Percentiles rank a stretch among this genome's conserved stretches.
Conservation (phyloP, 495 filamentous ascomycete genomes). For the Pseudoneurospora amorphoporcata region DNA sequence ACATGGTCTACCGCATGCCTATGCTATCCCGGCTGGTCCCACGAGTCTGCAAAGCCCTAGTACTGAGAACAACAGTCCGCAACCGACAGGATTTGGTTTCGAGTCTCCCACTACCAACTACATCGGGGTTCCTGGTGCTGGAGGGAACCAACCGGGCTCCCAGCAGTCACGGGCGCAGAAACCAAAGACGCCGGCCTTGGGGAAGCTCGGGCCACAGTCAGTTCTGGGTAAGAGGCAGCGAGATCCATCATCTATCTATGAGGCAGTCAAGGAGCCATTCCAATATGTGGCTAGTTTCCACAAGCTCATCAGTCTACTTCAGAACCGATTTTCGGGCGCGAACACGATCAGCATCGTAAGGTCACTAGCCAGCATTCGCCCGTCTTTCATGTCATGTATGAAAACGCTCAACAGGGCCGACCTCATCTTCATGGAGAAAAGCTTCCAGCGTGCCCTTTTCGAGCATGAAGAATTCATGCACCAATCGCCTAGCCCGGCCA, state of each 20-base stretch:
- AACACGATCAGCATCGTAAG: constrained; percentile 72
- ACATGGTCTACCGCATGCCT: constrained; percentile 41
- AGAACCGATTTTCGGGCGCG: constrained; percentile 59
- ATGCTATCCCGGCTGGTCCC: constrained; percentile 38
- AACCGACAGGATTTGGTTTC: constrained; percentile 32
- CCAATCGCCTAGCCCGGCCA: constrained; percentile 74
- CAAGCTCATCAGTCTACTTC: constrained; percentile 69
- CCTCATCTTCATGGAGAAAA: constrained; percentile 94
- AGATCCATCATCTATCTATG: constrained; percentile 79
- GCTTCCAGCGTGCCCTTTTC: constrained; percentile 82
- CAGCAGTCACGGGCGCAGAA: constrained; percentile 21
- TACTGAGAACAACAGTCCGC: constrained; percentile 41
- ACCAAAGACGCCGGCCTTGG: constrained; percentile 27
- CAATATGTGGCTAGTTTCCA: constrained; percentile 86
- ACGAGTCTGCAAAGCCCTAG: constrained; percentile 38
- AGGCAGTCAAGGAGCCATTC: constrained; percentile 80
- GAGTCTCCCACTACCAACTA: constrained; percentile 37
- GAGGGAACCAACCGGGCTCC: constrained; percentile 15
- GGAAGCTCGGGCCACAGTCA: constrained; percentile 35
- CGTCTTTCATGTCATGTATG: constrained; percentile 83
- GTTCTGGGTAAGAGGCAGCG: constrained; percentile 42
- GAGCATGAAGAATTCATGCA: constrained; percentile 90
- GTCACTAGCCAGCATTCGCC: constrained; percentile 78
- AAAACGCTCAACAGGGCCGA: constrained; percentile 75
- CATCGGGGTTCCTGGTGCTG: constrained; percentile 15